phyloP scores from a whole-genome alignment of 306 rosid species.

The Aeschynomene evenia region DNA sequence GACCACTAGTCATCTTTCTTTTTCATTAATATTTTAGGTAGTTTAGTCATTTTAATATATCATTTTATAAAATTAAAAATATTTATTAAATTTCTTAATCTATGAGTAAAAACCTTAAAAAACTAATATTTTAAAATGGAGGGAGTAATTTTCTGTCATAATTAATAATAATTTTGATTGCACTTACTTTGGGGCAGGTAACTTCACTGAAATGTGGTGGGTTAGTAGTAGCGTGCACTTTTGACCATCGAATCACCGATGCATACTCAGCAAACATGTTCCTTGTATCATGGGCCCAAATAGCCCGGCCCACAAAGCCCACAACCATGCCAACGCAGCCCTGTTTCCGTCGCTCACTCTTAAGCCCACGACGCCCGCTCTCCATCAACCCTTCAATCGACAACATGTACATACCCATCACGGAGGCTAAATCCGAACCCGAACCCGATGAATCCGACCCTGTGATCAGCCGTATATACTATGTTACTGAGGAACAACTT shows the following conservation, averaged over 20 bases:
- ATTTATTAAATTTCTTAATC: too few species aligned
- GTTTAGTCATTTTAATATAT: too few species aligned
- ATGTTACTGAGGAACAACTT: slow-evolving; percentile 36
- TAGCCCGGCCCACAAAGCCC: slow-evolving; percentile 35
- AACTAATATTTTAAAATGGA: too few species aligned
- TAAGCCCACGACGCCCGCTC: slow-evolving; percentile 36
- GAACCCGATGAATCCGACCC: not conserved
- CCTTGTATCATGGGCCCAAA: slow-evolving; percentile 63
- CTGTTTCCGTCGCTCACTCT: slow-evolving; percentile 32
- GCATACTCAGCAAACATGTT: slow-evolving; percentile 75
- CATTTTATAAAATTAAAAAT: too few species aligned
- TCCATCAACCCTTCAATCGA: slow-evolving; percentile 36
- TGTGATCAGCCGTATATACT: slow-evolving; percentile 54
- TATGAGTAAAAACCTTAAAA: too few species aligned
- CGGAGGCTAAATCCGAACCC: slow-evolving; percentile 23
- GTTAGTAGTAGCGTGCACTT: slow-evolving; percentile 58
- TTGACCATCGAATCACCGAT: slow-evolving; percentile 76
- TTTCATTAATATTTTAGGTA: too few species aligned
- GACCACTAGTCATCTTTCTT: too few species aligned
- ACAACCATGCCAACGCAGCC: slow-evolving; percentile 27
- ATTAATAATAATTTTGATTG: too few species aligned
- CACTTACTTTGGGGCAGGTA: slow-evolving; percentile 39
- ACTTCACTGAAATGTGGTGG: slow-evolving; percentile 64
- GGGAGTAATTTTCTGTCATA: too few species aligned
- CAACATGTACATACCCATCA: slow-evolving; percentile 50